phyloP scores from a whole-genome alignment of 1,139 yeast species.

The Taphrina populina region DNA sequence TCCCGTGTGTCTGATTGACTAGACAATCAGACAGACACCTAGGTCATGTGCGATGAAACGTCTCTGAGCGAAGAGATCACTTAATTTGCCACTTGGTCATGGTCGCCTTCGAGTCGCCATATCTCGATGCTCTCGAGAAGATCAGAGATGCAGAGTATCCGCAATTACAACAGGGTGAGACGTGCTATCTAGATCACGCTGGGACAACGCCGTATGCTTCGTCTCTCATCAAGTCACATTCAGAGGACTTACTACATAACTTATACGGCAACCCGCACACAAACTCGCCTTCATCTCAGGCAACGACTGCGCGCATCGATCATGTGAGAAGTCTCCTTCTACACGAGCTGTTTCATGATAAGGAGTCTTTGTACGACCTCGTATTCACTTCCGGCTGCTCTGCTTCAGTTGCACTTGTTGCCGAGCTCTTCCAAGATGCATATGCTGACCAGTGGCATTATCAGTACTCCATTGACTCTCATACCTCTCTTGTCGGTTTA shows the following conservation, averaged over 20 bases:
- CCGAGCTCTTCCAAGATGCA: constrained; percentile 43
- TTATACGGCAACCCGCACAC: constrained; percentile 51
- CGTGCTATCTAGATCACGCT: constrained; percentile 48
- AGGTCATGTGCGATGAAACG: neutral
- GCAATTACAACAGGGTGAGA: neutral
- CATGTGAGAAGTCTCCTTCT: constrained; percentile 43
- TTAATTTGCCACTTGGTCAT: too few species aligned
- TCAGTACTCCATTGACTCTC: constrained; percentile 45
- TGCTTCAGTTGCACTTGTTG: constrained; percentile 47
- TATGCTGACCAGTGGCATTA: constrained; percentile 38
- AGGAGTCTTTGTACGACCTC: constrained; percentile 44
- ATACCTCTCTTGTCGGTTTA: constrained; percentile 50
- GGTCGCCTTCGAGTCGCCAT: constrained; percentile 6
- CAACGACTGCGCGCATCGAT: constrained; percentile 42
- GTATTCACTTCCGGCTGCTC: constrained; percentile 50
- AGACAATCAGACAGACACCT: neutral
- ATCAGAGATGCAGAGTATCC: constrained; percentile 6
- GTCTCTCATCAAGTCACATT: constrained; percentile 41
- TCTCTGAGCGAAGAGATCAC: too few species aligned
- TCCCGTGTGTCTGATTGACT: too few species aligned
- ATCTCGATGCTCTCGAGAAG: neutral
- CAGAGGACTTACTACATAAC: constrained; percentile 40
- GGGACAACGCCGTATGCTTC: constrained; percentile 47
- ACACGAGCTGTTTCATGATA: constrained; percentile 43
- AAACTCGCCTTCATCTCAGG: constrained; percentile 43